Evolutionary conservation across 1,284 basidiomycete genomes (phyloP).

Genomic region (Ustilago esculenta): DNA sequence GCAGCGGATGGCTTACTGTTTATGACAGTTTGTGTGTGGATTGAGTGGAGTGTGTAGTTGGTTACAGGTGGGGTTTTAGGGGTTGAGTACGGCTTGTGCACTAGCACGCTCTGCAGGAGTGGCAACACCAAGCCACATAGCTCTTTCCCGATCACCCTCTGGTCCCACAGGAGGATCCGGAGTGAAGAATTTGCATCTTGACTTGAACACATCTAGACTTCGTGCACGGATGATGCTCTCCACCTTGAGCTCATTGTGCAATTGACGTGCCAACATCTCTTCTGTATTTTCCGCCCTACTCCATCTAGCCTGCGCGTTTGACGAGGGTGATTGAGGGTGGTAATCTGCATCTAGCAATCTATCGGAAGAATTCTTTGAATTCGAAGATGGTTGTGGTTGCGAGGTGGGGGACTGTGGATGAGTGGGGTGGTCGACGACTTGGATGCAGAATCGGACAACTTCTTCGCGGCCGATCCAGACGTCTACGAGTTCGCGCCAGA

Average conservation of each 20-base stretch:
- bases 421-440: slow-evolving; percentile 27
- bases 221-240: slow-evolving; percentile 57
- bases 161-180: slow-evolving; percentile 16
- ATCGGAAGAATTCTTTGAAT: slow-evolving; percentile 11
- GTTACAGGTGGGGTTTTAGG: not conserved
- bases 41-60: not conserved
- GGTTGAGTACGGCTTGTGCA: slow-evolving; percentile 1
- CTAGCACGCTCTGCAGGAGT: slow-evolving; percentile 27
- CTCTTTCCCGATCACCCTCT: slow-evolving; percentile 46
- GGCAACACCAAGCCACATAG: slow-evolving; percentile 46
- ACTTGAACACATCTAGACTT: slow-evolving; percentile 60
- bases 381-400: not conserved
- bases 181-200: slow-evolving; percentile 51
- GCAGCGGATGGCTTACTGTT: too few species aligned
- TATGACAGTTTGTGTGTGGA: too few species aligned
- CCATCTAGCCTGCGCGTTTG: slow-evolving; percentile 5
- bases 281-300: slow-evolving; percentile 24
- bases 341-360: slow-evolving; percentile 47
- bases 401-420: not conserved
- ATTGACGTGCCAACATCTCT: slow-evolving; percentile 39
- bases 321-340: not conserved
- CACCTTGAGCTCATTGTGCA: slow-evolving; percentile 60
- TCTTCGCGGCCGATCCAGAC: slow-evolving; percentile 61
- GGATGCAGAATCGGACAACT: slow-evolving; percentile 55
- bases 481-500: slow-evolving; percentile 57